Evolutionary conservation across 371 early-diverging fungal species (phyloP).

Genomic region (Actinomortierella wolfii): DNA sequence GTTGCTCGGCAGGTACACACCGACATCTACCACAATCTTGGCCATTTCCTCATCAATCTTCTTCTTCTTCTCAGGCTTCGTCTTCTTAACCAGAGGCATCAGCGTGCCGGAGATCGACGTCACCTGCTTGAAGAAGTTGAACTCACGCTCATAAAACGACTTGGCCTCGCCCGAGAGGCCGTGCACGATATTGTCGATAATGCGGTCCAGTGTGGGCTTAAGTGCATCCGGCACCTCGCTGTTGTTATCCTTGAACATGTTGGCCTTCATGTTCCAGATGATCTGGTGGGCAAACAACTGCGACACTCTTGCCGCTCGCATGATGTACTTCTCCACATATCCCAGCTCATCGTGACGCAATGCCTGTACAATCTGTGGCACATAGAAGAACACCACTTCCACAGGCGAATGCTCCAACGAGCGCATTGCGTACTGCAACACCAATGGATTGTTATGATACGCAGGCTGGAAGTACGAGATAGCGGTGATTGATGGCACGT

Average conservation of each 20-base stretch:
- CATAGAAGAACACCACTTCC: slow-evolving; percentile 95
- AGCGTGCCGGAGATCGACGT: slow-evolving; percentile 97
- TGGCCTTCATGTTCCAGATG: slow-evolving; percentile 99
- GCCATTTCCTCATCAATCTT: slow-evolving; percentile 98
- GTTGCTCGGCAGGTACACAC: slow-evolving; percentile 98
- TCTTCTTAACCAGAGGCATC: slow-evolving; percentile 92
- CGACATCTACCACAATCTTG: slow-evolving; percentile 93
- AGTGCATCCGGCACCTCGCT: slow-evolving; percentile 71
- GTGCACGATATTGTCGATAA: slow-evolving; percentile 78
- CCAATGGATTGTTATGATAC: slow-evolving; percentile 77
- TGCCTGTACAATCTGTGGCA: slow-evolving; percentile 99
- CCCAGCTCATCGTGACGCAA: slow-evolving; percentile 88
- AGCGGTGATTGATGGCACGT: slow-evolving; percentile 93
- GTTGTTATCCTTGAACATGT: slow-evolving; percentile 90
- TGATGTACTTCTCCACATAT: slow-evolving; percentile 91
- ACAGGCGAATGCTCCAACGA: slow-evolving; percentile 88
- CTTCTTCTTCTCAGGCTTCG: slow-evolving; percentile 93
- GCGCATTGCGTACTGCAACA: slow-evolving; percentile 94
- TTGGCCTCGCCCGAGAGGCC: slow-evolving; percentile 85
- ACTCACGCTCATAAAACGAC: slow-evolving; percentile 93
- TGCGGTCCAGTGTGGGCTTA: slow-evolving; percentile 88
- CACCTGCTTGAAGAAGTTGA: slow-evolving; percentile 93
- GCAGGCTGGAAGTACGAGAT: slow-evolving; percentile 75
- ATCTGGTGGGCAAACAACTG: slow-evolving; percentile 99
- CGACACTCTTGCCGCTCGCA: slow-evolving; percentile 89